Evolutionary conservation across 192 early-diverging fungal species (phyloP), one percentile per base, ranked within the genome.

Genomic region (Ambispora gerdemannii): DNA sequence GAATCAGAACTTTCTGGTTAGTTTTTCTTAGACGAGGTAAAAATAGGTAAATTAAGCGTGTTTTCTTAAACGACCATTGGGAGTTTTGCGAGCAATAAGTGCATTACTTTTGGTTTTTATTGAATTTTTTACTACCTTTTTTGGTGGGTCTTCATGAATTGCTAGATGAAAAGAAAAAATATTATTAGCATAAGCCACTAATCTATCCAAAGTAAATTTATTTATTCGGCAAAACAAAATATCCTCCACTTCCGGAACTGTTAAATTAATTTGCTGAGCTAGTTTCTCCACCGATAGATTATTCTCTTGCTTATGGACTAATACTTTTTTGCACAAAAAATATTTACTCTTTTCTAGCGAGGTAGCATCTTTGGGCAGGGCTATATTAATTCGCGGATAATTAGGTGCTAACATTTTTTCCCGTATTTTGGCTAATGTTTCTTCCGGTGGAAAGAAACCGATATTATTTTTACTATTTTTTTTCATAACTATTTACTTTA

Each of bases 331-430:
- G 32, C 58, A 28, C 0, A 60, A 33, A 31, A 31, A 27, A 28
- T 60, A 60, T 27, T 60, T 60, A 28, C 10, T 30, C 19, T 30
- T 30, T 30, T 60, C 27, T 27, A 33, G 0, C 0, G 58, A 33
- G 24, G 58, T 60, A 0, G 58, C 27, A 60, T 60, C 32, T 3
- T 8, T 7, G 24, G 58, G 58, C n/a, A 50, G 10, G 24, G 50
- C 19, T 50, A 15, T 50, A 50, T 50, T 50, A 3, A 50, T 22
- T 3, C 11, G 50, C 19, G 50, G 50, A 50, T 50, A 50, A 50
- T 50, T 50, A 50, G 50, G 50, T 50, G 17, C 50, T 50, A 50
- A 50, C 50, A 50, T 50, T 22, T 50, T 50, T 50, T 50, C 50
- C 50, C 50, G 50, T 50, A 50, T 50, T 50, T 50, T 2, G 50